A percentile compares a stretch with the other conserved stretches of the same genome.
Evolutionary conservation across 1,284 basidiomycete genomes (phyloP).

Genomic region (Leccinum fallax): DNA sequence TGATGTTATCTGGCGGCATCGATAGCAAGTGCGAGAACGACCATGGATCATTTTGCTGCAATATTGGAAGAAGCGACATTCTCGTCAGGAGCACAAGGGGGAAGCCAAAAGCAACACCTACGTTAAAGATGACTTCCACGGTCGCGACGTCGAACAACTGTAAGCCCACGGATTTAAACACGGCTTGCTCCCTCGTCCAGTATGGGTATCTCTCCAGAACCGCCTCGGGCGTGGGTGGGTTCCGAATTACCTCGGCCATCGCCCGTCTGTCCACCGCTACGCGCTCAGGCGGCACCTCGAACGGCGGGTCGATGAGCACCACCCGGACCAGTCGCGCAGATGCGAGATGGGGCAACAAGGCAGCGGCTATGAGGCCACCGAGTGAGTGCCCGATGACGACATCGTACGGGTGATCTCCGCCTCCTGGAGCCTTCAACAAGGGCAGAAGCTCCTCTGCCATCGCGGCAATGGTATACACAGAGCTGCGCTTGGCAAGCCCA

Average conservation of each 20-base stretch:
- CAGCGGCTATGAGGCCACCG: conserved; percentile 4
- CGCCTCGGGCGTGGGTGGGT: conserved; percentile 1
- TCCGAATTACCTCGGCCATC: neutral
- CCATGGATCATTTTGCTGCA: conserved; percentile 11
- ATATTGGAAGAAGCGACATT: neutral
- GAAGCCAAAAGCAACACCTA: neutral
- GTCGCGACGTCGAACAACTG: conserved; percentile 7
- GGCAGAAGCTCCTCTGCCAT: conserved; percentile 16
- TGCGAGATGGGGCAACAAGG: conserved; percentile 9
- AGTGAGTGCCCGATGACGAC: conserved; percentile 10
- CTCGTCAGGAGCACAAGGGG: neutral
- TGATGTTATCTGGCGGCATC: conserved; percentile 15
- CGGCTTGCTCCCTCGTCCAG: neutral
- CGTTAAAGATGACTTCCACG: conserved; percentile 8
- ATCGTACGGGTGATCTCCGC: conserved; percentile 2
- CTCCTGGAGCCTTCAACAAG: neutral
- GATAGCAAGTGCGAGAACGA: conserved; percentile 9
- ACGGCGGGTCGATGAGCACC: conserved; percentile 15
- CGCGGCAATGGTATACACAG: conserved; percentile 20
- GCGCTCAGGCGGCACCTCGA: neutral
- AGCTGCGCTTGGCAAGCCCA: conserved; percentile 12
- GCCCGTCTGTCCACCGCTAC: accelerated
- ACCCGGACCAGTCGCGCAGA: conserved; percentile 6
- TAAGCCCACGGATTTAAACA: neutral
- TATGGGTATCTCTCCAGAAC: neutral